phyloP scores from a whole-genome alignment of 345 rosid genomes.

The Acer saccharum region DNA sequence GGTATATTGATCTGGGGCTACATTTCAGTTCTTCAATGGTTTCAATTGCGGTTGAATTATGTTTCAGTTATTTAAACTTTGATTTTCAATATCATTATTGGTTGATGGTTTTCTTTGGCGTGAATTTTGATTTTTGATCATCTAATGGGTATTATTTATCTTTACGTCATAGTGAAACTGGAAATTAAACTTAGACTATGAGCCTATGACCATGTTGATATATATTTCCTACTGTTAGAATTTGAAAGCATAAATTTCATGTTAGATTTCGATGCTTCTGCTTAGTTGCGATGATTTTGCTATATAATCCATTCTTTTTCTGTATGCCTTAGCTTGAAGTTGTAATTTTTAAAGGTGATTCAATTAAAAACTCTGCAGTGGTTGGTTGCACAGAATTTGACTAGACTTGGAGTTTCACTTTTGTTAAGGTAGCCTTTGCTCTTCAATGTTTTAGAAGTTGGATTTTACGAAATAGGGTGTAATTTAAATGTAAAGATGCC shows the following conservation, averaged over 20 bases:
- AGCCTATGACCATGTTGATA: no score
- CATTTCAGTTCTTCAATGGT: not conserved
- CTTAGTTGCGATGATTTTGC: not conserved
- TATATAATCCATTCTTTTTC: not conserved
- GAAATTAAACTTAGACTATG: not conserved
- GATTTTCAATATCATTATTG: not conserved
- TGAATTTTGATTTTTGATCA: not conserved
- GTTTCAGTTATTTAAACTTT: not conserved
- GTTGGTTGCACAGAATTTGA: not conserved
- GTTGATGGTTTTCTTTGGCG: not conserved
- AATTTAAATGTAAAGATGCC: no score
- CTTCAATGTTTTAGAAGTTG: not conserved
- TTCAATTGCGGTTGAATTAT: not conserved
- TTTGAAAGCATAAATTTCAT: not conserved
- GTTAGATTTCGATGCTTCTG: not conserved
- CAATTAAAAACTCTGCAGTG: not conserved
- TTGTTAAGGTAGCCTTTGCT: not conserved
- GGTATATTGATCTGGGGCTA: not conserved
- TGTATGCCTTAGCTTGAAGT: not conserved
- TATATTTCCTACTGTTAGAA: not conserved
- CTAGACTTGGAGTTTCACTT: not conserved
- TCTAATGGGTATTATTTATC: not conserved
- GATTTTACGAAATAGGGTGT: not conserved
- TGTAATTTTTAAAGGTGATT: not conserved
- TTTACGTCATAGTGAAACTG: not conserved